Percentiles rank a stretch among this genome's conserved stretches.
Conservation (phyloP, 768 basidiomycete species). For the Leccinum arenicola region DNA sequence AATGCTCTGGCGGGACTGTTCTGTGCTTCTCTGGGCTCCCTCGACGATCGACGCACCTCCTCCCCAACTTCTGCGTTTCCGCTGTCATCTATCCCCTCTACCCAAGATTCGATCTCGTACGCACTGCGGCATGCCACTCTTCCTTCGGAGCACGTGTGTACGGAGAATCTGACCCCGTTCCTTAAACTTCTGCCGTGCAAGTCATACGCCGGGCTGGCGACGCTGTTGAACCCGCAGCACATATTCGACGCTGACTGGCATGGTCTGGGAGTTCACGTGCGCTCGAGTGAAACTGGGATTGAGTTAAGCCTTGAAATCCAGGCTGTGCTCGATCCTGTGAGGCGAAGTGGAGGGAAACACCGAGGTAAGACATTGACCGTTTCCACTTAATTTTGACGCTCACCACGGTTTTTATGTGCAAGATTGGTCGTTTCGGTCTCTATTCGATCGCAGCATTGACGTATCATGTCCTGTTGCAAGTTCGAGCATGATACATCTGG, state of each 20-base stretch:
- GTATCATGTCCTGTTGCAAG: conserved; percentile 67
- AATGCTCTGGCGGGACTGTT: conserved; percentile 92
- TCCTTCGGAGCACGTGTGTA: conserved; percentile 89
- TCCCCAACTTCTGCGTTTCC: conserved; percentile 64
- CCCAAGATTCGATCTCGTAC: conserved; percentile 38
- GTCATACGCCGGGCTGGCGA: conserved; percentile 78
- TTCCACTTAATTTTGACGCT: neutral
- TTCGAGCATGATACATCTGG: conserved; percentile 52
- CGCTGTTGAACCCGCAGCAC: conserved; percentile 78
- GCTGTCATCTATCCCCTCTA: conserved; percentile 52
- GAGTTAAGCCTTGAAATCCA: conserved; percentile 70
- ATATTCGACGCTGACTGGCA: conserved; percentile 94
- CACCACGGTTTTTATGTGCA: conserved; percentile 5
- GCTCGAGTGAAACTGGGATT: conserved; percentile 57
- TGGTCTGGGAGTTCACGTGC: conserved; percentile 77
- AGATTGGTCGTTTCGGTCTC: conserved; percentile 74
- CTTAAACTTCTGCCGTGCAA: conserved; percentile 94
- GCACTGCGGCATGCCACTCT: conserved; percentile 72
- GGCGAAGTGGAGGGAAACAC: conserved; percentile 44
- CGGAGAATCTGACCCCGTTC: conserved; percentile 96
- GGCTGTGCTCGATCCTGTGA: conserved; percentile 76
- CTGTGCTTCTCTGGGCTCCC: conserved; percentile 83
- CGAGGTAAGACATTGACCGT: conserved; percentile 46
- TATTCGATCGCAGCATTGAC: conserved; percentile 69
- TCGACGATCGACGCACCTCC: conserved; percentile 75